phyloP scores from a whole-genome alignment of 2,329 filamentous ascomycete species.

The Fusarium sp. region DNA sequence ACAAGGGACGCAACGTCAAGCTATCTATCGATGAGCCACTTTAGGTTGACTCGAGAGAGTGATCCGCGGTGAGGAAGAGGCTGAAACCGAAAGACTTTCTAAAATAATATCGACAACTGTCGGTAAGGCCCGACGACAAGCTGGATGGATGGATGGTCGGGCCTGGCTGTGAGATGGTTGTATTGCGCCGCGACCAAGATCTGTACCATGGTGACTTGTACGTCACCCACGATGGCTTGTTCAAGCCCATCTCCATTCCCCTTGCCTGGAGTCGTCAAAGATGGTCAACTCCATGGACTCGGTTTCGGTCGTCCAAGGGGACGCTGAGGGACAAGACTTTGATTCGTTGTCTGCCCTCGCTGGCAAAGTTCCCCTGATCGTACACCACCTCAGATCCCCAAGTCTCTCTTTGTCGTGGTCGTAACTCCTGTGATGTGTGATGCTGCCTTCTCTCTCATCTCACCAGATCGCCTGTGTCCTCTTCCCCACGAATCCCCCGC shows the following conservation, averaged over 20 bases:
- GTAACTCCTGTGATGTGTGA: not conserved
- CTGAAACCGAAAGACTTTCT: not conserved
- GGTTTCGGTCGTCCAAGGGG: slow-evolving; percentile 4
- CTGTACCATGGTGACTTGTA: slow-evolving; percentile 15
- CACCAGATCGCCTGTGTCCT: slow-evolving; percentile 5
- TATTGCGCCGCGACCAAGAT: slow-evolving; percentile 10
- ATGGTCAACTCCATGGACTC: slow-evolving; percentile 15
- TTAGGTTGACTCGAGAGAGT: not conserved
- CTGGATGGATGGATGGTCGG: not conserved
- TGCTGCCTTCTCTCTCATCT: slow-evolving; percentile 1
- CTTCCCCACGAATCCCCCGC: not conserved
- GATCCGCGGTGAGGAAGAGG: not conserved
- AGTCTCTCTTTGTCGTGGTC: not conserved
- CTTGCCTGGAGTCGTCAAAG: not conserved
- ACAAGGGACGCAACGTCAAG: not conserved
- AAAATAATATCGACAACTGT: not conserved
- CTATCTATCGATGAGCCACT: not conserved
- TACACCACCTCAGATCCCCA: slow-evolving; percentile 9
- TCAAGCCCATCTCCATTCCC: not conserved
- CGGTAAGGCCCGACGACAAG: not conserved
- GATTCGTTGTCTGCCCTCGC: not conserved
- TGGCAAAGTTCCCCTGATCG: slow-evolving; percentile 7
- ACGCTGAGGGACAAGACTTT: not conserved
- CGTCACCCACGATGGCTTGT: not conserved
- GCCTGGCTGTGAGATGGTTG: not conserved